Base-by-base conservation (phyloP, 2,329 filamentous ascomycete species). In the Sporothrix euskadiensis region DNA sequence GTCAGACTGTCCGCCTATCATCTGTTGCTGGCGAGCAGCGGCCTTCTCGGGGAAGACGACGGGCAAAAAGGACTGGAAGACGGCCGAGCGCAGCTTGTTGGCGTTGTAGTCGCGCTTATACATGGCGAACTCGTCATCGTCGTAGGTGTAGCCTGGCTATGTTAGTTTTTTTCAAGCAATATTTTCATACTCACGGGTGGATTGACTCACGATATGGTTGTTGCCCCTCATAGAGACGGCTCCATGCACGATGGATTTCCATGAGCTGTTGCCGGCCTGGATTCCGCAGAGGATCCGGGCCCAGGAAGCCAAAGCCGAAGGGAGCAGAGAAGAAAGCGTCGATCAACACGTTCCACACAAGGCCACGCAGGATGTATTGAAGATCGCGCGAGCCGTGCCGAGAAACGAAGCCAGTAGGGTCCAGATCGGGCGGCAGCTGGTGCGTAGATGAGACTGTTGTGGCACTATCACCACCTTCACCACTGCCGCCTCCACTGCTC, bases 281-380 rank as follows among this genome's bases (percentile, higher is more conserved):
- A 49, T 39, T 39, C 26, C 61, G 63, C 1, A 75, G 74, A 3
- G 71, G 41, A 4, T 73, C 72, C 0, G 71, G 49, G 6, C 77
- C 78, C 1, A 79, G 57, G 32, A 76, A 76, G 26, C 78, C 78
- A 26, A 78, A 77, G 14, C 78, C 78, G 71, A 77, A 77, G 0
- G 78, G 77, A 32, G 65, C 47, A 3, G 76, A 75, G 73, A 79
- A 79, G 68, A 79, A 79, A 0, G 76, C 78, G 0, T 77, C 74
- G 3, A 77, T 41, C 19, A 79, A 49, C 1, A 74, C 71, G 3
- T 69, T 59, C 78, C 78, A 79, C 3, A 79, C 70, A 4, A 76
- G 47, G 9, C 76, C 72, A 32, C 75, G 72, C 39, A 79, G 74
- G 19, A 77, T 49, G 44, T 76, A 77, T 30, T 75, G 73, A 4